Evolutionary conservation across 2,329 filamentous ascomycete genomes (phyloP).

Genomic region (Colletotrichum salicis): DNA sequence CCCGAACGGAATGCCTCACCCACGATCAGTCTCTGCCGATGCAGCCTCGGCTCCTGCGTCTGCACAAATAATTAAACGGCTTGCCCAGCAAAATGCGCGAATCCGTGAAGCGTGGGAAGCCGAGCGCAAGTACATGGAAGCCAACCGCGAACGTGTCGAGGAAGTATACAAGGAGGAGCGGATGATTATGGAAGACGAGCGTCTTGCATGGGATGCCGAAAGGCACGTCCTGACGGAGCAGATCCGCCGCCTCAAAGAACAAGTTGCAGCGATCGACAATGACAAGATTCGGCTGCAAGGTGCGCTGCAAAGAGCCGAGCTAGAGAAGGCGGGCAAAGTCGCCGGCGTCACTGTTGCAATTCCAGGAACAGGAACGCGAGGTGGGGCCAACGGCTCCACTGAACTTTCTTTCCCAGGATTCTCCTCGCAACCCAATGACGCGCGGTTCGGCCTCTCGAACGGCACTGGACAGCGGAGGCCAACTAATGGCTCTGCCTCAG

Average conservation of each 20-base stretch:
- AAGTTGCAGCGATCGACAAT: conserved; percentile 48
- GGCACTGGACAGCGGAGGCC: conserved; percentile 30
- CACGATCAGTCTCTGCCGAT: conserved; percentile 44
- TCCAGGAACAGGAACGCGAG: conserved; percentile 27
- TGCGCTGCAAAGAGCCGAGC: conserved; percentile 32
- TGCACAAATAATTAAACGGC: conserved; percentile 51
- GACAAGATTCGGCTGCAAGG: conserved; percentile 45
- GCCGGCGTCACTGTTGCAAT: conserved; percentile 35
- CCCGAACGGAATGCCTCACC: conserved; percentile 42
- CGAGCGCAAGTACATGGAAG: conserved; percentile 64
- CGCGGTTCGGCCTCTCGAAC: conserved; percentile 35
- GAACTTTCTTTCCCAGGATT: conserved; percentile 35
- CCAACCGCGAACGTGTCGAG: conserved; percentile 63
- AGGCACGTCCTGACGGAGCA: conserved; percentile 53
- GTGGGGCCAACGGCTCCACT: conserved; percentile 34
- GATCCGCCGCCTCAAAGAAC: conserved; percentile 53
- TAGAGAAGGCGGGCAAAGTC: conserved; percentile 36
- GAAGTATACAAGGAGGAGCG: conserved; percentile 67
- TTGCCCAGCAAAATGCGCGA: conserved; percentile 54
- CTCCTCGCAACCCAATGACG: conserved; percentile 40
- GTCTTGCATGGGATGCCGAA: conserved; percentile 58
- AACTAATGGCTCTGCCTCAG: conserved; percentile 35
- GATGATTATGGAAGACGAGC: conserved; percentile 63
- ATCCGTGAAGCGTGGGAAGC: conserved; percentile 63
- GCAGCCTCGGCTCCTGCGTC: conserved; percentile 38